These are phyloP conservation scores for Isatis tinctoria DNA, from an alignment of 345 rosid genomes.

Conservation along the genomic window DNA sequence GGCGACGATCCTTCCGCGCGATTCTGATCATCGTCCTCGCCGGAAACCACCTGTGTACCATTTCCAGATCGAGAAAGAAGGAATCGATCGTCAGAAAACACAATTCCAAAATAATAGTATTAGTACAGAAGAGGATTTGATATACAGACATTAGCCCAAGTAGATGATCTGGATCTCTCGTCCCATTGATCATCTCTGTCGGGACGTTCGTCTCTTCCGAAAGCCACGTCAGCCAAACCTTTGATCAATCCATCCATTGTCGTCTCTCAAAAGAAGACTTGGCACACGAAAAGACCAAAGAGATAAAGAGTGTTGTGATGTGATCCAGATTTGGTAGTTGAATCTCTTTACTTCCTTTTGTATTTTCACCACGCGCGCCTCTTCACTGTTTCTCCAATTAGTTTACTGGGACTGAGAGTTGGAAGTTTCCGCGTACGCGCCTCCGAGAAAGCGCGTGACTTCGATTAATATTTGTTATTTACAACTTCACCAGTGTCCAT, in stretches of 20 bases:
- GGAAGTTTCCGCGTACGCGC: background rate
- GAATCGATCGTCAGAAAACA: background rate
- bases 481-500: background rate
- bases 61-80: background rate
- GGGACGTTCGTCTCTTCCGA: constrained; percentile 38
- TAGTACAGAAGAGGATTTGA: background rate
- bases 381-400: background rate
- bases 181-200: constrained; percentile 28
- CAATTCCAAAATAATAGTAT: background rate
- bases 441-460: background rate
- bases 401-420: no score
- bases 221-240: constrained; percentile 54
- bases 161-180: constrained; percentile 73
- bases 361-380: constrained; percentile 11
- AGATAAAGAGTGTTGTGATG: background rate
- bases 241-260: constrained; percentile 76
- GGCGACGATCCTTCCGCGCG: constrained; percentile 14
- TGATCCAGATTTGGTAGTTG: constrained; percentile 21
- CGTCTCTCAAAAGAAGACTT: background rate
- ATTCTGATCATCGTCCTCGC: constrained; percentile 37
- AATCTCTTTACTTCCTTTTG: background rate
- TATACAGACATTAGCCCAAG: constrained; percentile 61
- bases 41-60: constrained; percentile 66
- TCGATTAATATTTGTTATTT: background rate
- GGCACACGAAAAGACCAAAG: background rate